phyloP scores from a whole-genome alignment of 257 asterid genomes.

The Echium plantagineum region DNA sequence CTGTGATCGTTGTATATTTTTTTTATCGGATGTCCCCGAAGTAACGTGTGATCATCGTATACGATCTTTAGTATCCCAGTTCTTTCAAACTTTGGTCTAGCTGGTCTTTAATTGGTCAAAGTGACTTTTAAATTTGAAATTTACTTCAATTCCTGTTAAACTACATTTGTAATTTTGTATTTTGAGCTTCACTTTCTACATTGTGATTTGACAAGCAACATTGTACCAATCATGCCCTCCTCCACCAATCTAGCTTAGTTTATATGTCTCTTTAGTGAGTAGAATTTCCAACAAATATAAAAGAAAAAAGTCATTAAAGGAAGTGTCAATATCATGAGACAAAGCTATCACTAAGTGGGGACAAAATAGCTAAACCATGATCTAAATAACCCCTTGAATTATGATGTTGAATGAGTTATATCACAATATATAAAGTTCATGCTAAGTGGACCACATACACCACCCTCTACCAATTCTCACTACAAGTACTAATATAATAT shows the following conservation, averaged over 20 bases:
- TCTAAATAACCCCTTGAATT: neutral
- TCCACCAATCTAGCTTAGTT: neutral
- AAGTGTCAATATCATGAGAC: neutral
- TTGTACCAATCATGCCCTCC: neutral
- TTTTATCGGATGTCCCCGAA: too few relatives aligned
- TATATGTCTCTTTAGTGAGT: neutral
- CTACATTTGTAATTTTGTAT: too few relatives aligned
- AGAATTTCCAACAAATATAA: neutral
- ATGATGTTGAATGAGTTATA: neutral
- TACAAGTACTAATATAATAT: too few relatives aligned
- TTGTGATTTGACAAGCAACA: neutral
- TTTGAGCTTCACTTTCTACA: neutral
- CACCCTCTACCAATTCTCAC: too few relatives aligned
- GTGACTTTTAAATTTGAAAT: too few relatives aligned
- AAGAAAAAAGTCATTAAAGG: neutral
- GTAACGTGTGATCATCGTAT: too few relatives aligned
- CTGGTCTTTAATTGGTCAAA: too few relatives aligned
- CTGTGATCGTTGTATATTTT: too few relatives aligned
- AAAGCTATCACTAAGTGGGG: neutral
- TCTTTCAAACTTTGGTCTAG: too few relatives aligned
- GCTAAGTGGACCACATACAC: neutral
- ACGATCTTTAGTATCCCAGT: too few relatives aligned
- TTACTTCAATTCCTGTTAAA: too few relatives aligned
- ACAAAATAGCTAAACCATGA: neutral
- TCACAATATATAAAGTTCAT: neutral